phyloP scores from a whole-genome alignment of 2,329 filamentous ascomycete genomes.

The Periglandula ipomoeae region DNA sequence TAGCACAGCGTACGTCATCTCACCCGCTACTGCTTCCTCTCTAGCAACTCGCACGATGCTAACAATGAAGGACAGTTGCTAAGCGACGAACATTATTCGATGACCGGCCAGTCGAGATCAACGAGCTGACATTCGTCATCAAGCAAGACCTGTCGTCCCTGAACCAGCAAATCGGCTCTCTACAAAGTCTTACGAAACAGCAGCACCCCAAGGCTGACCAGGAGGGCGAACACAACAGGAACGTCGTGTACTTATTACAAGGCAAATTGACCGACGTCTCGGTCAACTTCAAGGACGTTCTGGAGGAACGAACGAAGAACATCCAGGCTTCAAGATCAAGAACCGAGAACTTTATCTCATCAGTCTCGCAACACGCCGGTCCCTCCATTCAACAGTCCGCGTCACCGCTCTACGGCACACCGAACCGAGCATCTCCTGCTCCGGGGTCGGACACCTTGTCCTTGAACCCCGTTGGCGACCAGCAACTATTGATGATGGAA shows the following conservation, averaged over 20 bases:
- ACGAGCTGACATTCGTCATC: constrained; percentile 93
- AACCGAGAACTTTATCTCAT: constrained; percentile 94
- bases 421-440: constrained; percentile 55
- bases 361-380: constrained; percentile 70
- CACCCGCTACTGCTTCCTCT: too few relatives aligned
- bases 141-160: constrained; percentile 83
- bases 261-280: constrained; percentile 87
- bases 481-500: constrained; percentile 86
- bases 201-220: constrained; percentile 68
- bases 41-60: background rate
- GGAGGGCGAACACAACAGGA: constrained; percentile 95
- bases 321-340: constrained; percentile 87
- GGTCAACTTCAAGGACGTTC: constrained; percentile 92
- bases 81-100: constrained; percentile 95
- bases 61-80: constrained; percentile 51
- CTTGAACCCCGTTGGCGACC: constrained; percentile 70
- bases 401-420: constrained; percentile 78
- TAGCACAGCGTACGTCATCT: constrained; percentile 63
- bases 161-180: constrained; percentile 76
- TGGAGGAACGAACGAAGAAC: constrained; percentile 94
- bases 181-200: constrained; percentile 70
- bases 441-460: constrained; percentile 69
- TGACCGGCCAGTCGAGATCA: constrained; percentile 92
- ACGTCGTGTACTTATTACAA: constrained; percentile 86
- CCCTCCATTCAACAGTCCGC: constrained; percentile 63